Conservation (phyloP, 192 early-diverging fungal species). For the Obelidium mucronatum region DNA sequence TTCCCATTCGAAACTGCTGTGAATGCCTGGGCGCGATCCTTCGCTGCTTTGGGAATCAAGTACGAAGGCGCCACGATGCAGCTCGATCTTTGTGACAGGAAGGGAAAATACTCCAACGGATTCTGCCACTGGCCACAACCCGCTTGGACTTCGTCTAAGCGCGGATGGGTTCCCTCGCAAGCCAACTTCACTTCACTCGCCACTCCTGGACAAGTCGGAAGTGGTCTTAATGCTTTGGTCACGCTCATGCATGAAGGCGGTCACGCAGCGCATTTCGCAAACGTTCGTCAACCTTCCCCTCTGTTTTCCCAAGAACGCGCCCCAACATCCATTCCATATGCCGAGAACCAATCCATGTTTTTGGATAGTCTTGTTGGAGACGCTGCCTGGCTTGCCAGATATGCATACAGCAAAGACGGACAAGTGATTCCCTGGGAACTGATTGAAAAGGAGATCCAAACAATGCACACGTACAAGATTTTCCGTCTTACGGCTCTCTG, state of each 20-base stretch:
- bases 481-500: conserved; percentile 39
- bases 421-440: conserved; percentile 47
- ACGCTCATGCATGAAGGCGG: conserved; percentile 50
- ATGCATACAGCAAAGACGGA: conserved; percentile 38
- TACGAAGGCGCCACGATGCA: conserved; percentile 41
- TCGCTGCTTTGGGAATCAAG: conserved; percentile 44
- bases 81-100: conserved; percentile 44
- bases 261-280: conserved; percentile 48
- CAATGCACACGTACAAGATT: conserved; percentile 39
- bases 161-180: conserved; percentile 45
- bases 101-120: conserved; percentile 48
- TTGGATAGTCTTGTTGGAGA: conserved; percentile 45
- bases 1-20: conserved; percentile 47
- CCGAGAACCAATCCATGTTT: conserved; percentile 51
- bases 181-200: conserved; percentile 49
- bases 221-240: conserved; percentile 40
- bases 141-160: conserved; percentile 36
- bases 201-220: conserved; percentile 41
- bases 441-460: conserved; percentile 39
- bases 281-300: conserved; percentile 42
- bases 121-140: conserved; percentile 54
- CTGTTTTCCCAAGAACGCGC: conserved; percentile 47
- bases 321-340: conserved; percentile 48
- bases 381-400: conserved; percentile 44
- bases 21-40: conserved; percentile 42